Base-by-base conservation (phyloP, 2,329 filamentous ascomycete species). In the Trichophyton benhamiae region DNA sequence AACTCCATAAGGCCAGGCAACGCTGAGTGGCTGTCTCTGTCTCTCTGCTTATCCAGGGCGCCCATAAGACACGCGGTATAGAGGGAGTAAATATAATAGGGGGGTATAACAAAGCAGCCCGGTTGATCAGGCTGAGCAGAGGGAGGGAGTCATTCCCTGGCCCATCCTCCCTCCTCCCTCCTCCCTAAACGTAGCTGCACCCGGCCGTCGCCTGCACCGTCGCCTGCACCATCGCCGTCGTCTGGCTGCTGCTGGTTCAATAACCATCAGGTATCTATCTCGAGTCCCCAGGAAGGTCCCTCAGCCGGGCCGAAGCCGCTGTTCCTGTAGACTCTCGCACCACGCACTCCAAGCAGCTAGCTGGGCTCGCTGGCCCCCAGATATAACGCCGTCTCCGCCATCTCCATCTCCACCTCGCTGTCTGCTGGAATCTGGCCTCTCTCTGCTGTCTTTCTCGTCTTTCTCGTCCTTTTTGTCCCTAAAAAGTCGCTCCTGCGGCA, bases 231-330 rank as follows among this genome's bases (percentile, higher is more conserved):
- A 38, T 38, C 11, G 9, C 33, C 27, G 13, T 38, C 33, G 33
- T 13, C 11, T 38, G 11, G 8, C 33, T 38, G 33, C 33, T 44
- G 27, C 27, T n/a, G 33, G 27, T n/a, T 36, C 20, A 55, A 55
- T 55, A 55, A 20, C 20, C 20, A 20, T 20, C 2, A 20, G 20
- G 15, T 30, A 6, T 30, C 27, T 30, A 11, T 13, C 6, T 38
- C n/a, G 30, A 20, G 25, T 36, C 15, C 48, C 52, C n/a, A 55
- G 27, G 52, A 36, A 27, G 27, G 27, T 17, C 33, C 4, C 27
- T n/a, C 49, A n/a, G 52, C 52, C 52, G 52, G 52, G 52, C 52
- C 52, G 52, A 55, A 55, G 52, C 52, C 52, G 52, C 52, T 55
- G 30, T 17, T 36, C 49, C 49, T 33, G n/a, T 27, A 13, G 15